Base-by-base conservation (phyloP, 2,329 filamentous ascomycete genomes). In the Curvularia hawaiiensis region DNA sequence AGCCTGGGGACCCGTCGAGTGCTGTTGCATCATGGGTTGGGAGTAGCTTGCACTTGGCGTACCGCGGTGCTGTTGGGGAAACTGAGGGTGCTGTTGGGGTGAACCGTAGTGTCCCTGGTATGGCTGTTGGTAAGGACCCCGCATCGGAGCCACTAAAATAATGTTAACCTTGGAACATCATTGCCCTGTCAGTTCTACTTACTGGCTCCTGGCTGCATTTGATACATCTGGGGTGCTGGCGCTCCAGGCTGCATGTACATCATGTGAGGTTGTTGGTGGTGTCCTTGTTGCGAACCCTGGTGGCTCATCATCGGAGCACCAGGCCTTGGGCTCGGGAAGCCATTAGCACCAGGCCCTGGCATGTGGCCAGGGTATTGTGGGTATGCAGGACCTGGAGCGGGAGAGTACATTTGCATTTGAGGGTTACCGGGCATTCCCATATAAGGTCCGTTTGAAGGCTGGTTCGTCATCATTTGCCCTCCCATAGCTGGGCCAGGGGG, bases 261-360 rank as follows among this genome's bases (percentile, higher is more conserved):
- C 85, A 93, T 79, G 82, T 86, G 69, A 14, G 65, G 61, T 80
- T 87, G 80, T 47, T 82, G 81, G 55, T 82, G 82, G 73, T 96
- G 92, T 40, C 93, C 92, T 75, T 96, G 93, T 71, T 97, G 94
- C 28, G 93, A 97, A 54, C 91, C 91, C 78, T 97, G 92, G 65
- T 93, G 93, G 69, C 89, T 90, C 94, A 98, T 98, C 88, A 96
- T 92, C 2, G 91, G 89, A 12, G 95, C 73, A 48, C 88, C 88
- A 47, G 92, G 86, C 55, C 91, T 88, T 1, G 94, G 94, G 73
- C 94, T 97, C n/a, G 92, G 90, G 71, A 91, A 97, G 16, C 92
- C 91, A 66, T 88, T 90, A 8, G 85, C 83, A 43, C 85, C 90
- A 20, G 89, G 86, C 53, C 83, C 80, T 31, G 72, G 71, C 64